phyloP scores from a whole-genome alignment of 495 filamentous ascomycete genomes.

The Neurospora sp. region DNA sequence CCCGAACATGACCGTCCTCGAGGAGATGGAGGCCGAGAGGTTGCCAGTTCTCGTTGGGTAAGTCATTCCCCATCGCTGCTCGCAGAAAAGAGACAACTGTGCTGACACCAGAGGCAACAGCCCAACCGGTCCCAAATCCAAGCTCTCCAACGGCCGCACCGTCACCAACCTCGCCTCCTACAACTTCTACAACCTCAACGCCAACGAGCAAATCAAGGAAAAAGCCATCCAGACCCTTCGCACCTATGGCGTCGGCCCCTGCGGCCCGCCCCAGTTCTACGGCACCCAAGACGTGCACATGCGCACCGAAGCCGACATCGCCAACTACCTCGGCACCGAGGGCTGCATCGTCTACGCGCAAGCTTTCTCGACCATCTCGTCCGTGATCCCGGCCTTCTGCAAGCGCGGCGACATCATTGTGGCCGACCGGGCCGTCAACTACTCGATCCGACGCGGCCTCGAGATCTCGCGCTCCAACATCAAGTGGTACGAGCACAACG shows the following conservation, averaged over 20 bases:
- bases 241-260: slow-evolving; percentile 92
- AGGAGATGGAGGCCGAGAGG: slow-evolving; percentile 76
- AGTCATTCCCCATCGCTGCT: not conserved
- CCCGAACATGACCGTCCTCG: slow-evolving; percentile 54
- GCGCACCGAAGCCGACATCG: slow-evolving; percentile 91
- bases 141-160: slow-evolving; percentile 78
- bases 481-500: slow-evolving; percentile 91
- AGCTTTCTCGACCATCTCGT: slow-evolving; percentile 86
- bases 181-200: slow-evolving; percentile 95
- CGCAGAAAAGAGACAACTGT: too few relatives aligned
- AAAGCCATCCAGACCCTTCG: slow-evolving; percentile 88
- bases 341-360: slow-evolving; percentile 92
- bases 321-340: slow-evolving; percentile 72
- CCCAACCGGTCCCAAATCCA: slow-evolving; percentile 80
- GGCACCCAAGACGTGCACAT: slow-evolving; percentile 98
- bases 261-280: slow-evolving; percentile 95
- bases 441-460: slow-evolving; percentile 84
- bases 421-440: slow-evolving; percentile 91
- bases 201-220: slow-evolving; percentile 84
- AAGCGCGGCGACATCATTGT: slow-evolving; percentile 98
- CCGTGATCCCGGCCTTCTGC: slow-evolving; percentile 89
- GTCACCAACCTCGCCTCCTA: slow-evolving; percentile 87
- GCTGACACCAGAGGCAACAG: slow-evolving; percentile 28
- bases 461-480: slow-evolving; percentile 87
- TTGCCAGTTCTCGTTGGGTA: slow-evolving; percentile 82